Percentiles rank a stretch among this genome's conserved stretches.
Evolutionary conservation across 2,329 filamentous ascomycete species (phyloP).

Genomic region (Aspergillus versicolor): DNA sequence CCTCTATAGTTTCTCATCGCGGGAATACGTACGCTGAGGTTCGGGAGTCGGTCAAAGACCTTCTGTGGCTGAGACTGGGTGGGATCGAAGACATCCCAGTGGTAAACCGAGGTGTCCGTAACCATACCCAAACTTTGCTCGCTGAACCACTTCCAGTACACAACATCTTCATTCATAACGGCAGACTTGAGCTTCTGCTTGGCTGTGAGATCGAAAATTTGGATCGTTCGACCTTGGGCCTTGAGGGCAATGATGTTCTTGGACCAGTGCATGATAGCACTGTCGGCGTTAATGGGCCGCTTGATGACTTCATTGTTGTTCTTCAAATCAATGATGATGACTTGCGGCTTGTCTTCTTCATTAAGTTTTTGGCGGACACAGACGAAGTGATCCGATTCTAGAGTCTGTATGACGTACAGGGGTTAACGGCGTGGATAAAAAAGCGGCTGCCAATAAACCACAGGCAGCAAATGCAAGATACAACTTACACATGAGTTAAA

Average conservation of each 20-base stretch:
- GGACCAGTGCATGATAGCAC: slow-evolving; percentile 99
- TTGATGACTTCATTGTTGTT: slow-evolving; percentile 94
- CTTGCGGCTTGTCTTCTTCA: slow-evolving; percentile 80
- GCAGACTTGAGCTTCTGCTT: slow-evolving; percentile 97
- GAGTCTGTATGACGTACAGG: slow-evolving; percentile 61
- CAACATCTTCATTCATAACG: slow-evolving; percentile 94
- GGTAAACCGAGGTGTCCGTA: slow-evolving; percentile 86
- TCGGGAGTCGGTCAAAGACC: slow-evolving; percentile 90
- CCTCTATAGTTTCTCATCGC: too few relatives aligned
- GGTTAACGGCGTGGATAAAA: slow-evolving; percentile 17
- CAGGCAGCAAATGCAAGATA: neutral
- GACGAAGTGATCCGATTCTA: slow-evolving; percentile 96
- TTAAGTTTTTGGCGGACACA: slow-evolving; percentile 94
- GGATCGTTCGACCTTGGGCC: slow-evolving; percentile 87
- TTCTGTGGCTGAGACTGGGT: slow-evolving; percentile 78
- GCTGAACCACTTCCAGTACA: slow-evolving; percentile 99
- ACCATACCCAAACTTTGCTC: slow-evolving; percentile 85
- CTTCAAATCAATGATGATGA: slow-evolving; percentile 97
- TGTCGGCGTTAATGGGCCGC: slow-evolving; percentile 97
- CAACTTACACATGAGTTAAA: slow-evolving; percentile 80
- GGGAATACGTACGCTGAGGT: slow-evolving; percentile 67
- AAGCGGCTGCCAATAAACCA: neutral
- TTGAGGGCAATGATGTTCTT: slow-evolving; percentile 96
- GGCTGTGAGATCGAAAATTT: slow-evolving; percentile 91
- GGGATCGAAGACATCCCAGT: slow-evolving; percentile 95